phyloP scores from a whole-genome alignment of 179 eudicot genomes.

The Spinacia oleracea region DNA sequence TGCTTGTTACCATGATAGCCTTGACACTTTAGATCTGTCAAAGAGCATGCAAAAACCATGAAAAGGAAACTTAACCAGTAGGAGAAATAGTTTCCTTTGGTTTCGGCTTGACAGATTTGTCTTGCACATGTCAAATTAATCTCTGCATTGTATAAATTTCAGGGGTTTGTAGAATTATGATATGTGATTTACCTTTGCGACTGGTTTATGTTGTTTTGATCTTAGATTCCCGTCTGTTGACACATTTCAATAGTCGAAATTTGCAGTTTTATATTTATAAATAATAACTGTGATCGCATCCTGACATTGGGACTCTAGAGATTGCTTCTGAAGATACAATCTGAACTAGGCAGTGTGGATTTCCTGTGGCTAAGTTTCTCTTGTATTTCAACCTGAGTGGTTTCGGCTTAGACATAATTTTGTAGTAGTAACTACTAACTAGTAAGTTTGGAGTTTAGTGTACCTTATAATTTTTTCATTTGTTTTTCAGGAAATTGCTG shows the following conservation, averaged over 20 bases:
- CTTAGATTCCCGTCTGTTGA: background rate
- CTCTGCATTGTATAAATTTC: background rate
- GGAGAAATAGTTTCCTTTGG: background rate
- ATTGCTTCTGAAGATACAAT: background rate
- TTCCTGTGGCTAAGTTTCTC: background rate
- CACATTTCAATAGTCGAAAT: background rate
- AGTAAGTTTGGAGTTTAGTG: background rate
- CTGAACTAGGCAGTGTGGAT: background rate
- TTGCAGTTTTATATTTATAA: background rate
- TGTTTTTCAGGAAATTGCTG: slow-evolving; percentile 53
- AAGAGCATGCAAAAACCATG: background rate
- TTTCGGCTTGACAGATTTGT: background rate
- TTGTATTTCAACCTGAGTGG: background rate
- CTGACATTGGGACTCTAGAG: background rate
- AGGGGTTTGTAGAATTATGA: background rate
- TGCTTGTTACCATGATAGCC: background rate
- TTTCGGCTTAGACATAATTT: background rate
- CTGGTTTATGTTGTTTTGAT: background rate
- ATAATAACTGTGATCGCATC: background rate
- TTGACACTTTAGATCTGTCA: background rate
- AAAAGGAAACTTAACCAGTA: background rate
- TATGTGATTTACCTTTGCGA: background rate
- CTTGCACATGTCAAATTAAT: background rate
- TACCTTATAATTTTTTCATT: background rate
- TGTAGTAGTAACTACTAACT: no score